Conservation (phyloP, 352 stramenopile species). For the Pythium sukuiense region DNA sequence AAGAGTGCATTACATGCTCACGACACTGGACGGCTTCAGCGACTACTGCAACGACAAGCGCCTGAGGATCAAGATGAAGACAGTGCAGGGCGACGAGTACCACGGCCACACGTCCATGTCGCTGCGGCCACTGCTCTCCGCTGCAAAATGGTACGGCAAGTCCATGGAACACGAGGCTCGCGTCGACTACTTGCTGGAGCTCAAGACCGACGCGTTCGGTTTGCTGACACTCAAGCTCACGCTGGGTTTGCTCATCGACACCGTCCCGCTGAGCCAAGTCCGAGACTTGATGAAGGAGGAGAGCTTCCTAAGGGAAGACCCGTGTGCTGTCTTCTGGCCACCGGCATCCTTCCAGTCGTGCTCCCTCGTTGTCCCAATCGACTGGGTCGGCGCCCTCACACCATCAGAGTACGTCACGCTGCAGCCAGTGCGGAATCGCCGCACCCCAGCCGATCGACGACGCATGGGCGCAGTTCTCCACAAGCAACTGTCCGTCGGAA, state of each 20-base stretch:
- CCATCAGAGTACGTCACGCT: conserved; percentile 71
- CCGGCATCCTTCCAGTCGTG: conserved; percentile 42
- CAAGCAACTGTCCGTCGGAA: neutral
- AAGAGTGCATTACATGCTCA: conserved; percentile 63
- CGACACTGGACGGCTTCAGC: conserved; percentile 64
- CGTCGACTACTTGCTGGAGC: conserved; percentile 64
- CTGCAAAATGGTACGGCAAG: conserved; percentile 59
- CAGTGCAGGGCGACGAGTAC: conserved; percentile 30
- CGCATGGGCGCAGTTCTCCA: neutral
- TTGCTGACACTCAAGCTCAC: conserved; percentile 79
- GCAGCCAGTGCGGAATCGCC: conserved; percentile 40
- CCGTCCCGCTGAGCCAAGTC: conserved; percentile 51
- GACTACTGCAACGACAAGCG: conserved; percentile 68
- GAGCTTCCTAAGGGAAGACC: conserved; percentile 58
- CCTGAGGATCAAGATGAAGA: conserved; percentile 73
- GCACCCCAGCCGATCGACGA: conserved; percentile 1
- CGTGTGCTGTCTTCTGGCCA: conserved; percentile 59
- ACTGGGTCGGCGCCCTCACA: conserved; percentile 69
- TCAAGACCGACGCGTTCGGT: conserved; percentile 55
- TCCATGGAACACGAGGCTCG: conserved; percentile 51
- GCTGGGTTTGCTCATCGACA: conserved; percentile 62
- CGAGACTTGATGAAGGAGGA: conserved; percentile 49
- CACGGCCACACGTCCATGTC: conserved; percentile 60
- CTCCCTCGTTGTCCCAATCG: conserved; percentile 47
- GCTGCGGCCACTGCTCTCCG: conserved; percentile 49